These are phyloP conservation scores for Monosporozyma aquatica DNA, from an alignment of 805 yeast species.

Conservation along the genomic window DNA sequence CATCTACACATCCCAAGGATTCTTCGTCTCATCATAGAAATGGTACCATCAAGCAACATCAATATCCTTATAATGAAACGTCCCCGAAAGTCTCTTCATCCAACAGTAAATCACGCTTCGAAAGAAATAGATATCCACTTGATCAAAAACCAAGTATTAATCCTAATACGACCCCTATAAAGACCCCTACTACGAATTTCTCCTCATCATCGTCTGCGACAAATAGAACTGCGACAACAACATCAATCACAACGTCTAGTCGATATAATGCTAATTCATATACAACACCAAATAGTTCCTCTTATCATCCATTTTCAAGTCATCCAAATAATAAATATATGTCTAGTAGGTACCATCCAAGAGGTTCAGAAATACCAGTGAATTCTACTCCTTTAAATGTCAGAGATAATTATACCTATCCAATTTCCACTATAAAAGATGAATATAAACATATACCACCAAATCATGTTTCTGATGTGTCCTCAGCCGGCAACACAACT, in stretches of 20 bases:
- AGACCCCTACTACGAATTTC: no score
- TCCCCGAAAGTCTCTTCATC: neutral
- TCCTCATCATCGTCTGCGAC: neutral
- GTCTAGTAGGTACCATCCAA: slow-evolving; percentile 24
- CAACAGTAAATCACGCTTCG: slow-evolving; percentile 1
- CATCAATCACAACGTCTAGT: neutral
- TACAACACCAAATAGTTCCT: neutral
- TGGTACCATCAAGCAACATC: neutral
- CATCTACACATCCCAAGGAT: neutral
- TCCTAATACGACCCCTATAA: no score
- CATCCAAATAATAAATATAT: neutral
- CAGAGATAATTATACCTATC: neutral
- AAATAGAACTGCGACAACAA: slow-evolving; percentile 1
- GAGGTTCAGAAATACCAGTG: neutral
- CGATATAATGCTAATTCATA: neutral
- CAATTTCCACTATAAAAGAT: neutral
- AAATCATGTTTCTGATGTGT: neutral
- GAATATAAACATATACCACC: neutral
- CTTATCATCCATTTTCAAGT: neutral
- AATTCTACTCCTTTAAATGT: neutral
- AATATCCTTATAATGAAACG: neutral
- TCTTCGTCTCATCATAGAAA: neutral
- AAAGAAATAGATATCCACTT: neutral
- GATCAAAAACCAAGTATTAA: no score
- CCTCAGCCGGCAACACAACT: neutral